phyloP scores from a whole-genome alignment of 306 rosid genomes.

The Delonix regia region DNA sequence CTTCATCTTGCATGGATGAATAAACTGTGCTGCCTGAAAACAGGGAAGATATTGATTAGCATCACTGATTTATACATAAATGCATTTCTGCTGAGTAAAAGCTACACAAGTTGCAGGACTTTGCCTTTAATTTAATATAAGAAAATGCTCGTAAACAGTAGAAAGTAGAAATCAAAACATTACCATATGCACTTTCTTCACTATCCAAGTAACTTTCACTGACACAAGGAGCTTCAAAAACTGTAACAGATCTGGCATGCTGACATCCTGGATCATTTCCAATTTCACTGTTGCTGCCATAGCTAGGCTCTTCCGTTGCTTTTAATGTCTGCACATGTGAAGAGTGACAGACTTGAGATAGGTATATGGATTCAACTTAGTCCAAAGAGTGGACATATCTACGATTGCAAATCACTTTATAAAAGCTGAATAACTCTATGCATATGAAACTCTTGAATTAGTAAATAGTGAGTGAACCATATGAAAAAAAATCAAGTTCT shows the following conservation, averaged over 20 bases:
- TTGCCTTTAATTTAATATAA: background rate
- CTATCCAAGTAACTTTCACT: conserved; percentile 55
- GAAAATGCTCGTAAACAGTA: conserved; percentile 2
- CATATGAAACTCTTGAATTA: background rate
- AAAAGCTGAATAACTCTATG: conserved; percentile 1
- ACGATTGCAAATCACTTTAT: conserved; percentile 3
- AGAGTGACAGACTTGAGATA: conserved; percentile 29
- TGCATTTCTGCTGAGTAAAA: background rate
- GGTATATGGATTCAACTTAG: conserved; percentile 6
- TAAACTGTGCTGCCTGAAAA: conserved; percentile 61
- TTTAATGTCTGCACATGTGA: conserved; percentile 62
- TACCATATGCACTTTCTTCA: conserved; percentile 66
- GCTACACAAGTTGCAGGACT: background rate
- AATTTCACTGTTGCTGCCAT: conserved; percentile 51
- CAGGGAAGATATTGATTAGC: conserved; percentile 17
- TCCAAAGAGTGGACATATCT: conserved; percentile 11
- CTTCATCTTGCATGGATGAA: conserved; percentile 55
- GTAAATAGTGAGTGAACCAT: background rate
- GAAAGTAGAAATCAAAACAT: conserved; percentile 35
- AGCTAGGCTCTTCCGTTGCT: conserved; percentile 51
- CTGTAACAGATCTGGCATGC: conserved; percentile 9
- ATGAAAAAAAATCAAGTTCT: background rate
- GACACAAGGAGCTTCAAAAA: conserved; percentile 35
- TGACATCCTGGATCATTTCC: conserved; percentile 40
- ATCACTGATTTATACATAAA: conserved; percentile 11